phyloP scores from a whole-genome alignment of 2,329 filamentous ascomycete species.

The Eutypella sp. region DNA sequence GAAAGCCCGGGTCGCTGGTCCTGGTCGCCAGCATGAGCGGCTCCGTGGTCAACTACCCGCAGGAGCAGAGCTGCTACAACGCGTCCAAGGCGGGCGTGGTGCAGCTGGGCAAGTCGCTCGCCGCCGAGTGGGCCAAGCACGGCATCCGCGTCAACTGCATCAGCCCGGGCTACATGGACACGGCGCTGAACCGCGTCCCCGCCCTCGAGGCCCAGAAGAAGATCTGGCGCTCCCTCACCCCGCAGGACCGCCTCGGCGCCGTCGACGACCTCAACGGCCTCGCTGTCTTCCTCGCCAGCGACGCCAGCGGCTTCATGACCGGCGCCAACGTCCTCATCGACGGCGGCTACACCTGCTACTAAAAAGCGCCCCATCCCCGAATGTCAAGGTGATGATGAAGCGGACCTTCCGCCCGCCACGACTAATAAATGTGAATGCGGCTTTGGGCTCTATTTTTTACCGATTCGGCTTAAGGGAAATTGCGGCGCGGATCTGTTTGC shows the following conservation, averaged over 20 bases:
- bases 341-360: constrained; percentile 63
- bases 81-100: constrained; percentile 77
- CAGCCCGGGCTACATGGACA: constrained; percentile 84
- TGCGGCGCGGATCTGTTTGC: no score
- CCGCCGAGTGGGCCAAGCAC: constrained; percentile 79
- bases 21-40: constrained; percentile 79
- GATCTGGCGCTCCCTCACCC: constrained; percentile 71
- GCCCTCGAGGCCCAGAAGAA: constrained; percentile 77
- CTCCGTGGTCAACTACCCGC: constrained; percentile 79
- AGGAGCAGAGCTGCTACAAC: constrained; percentile 80
- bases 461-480: no score
- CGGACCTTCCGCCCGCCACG: no score
- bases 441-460: no score
- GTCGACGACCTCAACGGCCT: constrained; percentile 75
- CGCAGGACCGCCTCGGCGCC: constrained; percentile 65
- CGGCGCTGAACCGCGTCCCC: constrained; percentile 71
- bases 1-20: constrained; percentile 67
- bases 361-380: constrained; percentile 21
- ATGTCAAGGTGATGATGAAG: no score
- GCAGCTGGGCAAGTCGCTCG: constrained; percentile 73
- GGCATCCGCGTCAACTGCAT: constrained; percentile 80
- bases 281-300: constrained; percentile 70
- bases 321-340: constrained; percentile 69
- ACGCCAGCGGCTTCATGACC: constrained; percentile 72
- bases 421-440: no score